Evolutionary conservation across 176 grass and related monocot genomes (phyloP), one percentile per base, ranked within the genome.

Genomic region (Canna indica): DNA sequence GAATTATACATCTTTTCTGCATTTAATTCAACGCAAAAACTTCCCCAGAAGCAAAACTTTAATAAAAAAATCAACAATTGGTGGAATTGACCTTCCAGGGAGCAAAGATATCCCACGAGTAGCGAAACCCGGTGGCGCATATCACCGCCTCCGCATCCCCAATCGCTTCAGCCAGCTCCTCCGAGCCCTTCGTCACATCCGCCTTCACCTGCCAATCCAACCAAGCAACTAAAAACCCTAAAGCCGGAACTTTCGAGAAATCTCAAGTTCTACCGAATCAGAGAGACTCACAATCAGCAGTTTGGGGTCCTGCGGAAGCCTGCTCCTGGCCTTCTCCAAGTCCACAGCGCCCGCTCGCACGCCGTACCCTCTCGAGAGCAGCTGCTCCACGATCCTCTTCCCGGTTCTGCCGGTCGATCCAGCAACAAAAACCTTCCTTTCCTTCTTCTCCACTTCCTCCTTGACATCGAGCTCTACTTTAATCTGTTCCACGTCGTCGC

Each of bases 41-140:
- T 14, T 24, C 36, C 33, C 20, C 18, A 34, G 2, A 30, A n/a
- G 3, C 2, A 65, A n/a, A n/a, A n/a, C n/a, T n/a, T n/a, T n/a
- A n/a, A n/a, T n/a, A n/a, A n/a, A n/a, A n/a, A n/a, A n/a, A n/a
- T n/a, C n/a, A n/a, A n/a, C n/a, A n/a, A n/a, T n/a, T n/a, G n/a
- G n/a, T n/a, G n/a, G n/a, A n/a, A 59, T 71, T 63, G 54, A 90
- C 88, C 88, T 86, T 90, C 88, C 88, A 86, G 0, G 88, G 88
- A 76, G 88, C 88, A 62, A 86, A 84, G 35, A 82, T 81, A 28
- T 91, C 84, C n/a, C 77, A 77, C 1, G 88, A 87, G 28, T 76
- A 84, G 32, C 88, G 73, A 77, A 78, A 90, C 26, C 87, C 87
- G 13, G 83, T 90, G 7, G 88, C 78, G 41, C 84, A 91, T 65